Evolutionary conservation across 176 grass and related monocot species (phyloP).

Genomic region (Avena sativa): DNA sequence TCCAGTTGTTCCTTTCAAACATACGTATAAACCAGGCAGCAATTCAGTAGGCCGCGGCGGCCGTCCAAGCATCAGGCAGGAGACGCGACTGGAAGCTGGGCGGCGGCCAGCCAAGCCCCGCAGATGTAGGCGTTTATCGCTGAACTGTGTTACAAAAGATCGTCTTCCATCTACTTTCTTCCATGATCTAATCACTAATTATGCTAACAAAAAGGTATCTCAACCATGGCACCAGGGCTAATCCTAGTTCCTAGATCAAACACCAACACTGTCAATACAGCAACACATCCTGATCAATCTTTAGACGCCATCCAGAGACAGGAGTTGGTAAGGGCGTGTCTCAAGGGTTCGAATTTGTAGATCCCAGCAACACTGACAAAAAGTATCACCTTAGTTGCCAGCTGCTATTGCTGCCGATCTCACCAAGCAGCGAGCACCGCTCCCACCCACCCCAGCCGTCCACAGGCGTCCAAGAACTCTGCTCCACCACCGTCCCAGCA

Average conservation of each 20-base stretch:
- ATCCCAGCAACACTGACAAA: conserved; percentile 6
- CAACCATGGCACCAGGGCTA: conserved; percentile 22
- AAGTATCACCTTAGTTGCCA: conserved; percentile 52
- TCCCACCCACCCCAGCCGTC: conserved; percentile 68
- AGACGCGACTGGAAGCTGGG: too few species aligned
- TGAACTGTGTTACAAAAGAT: too few species aligned
- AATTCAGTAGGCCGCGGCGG: too few species aligned
- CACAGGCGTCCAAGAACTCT: conserved; percentile 66
- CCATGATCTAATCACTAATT: too few species aligned
- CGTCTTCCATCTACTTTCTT: too few species aligned
- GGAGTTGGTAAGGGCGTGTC: background rate
- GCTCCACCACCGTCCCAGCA: conserved; percentile 56
- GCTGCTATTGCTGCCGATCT: conserved; percentile 33
- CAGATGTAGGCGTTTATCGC: too few species aligned
- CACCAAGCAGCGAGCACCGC: conserved; percentile 51
- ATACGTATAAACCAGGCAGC: too few species aligned
- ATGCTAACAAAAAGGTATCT: background rate
- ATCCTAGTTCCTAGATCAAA: conserved; percentile 10
- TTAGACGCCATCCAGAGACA: background rate
- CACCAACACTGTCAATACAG: background rate
- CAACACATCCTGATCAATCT: background rate
- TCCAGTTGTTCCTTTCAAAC: too few species aligned
- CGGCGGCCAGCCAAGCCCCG: too few species aligned
- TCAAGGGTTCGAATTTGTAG: background rate
- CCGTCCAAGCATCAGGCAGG: too few species aligned